Percentiles rank a stretch among this genome's conserved stretches.
Conservation (phyloP, 2,329 filamentous ascomycete species). For the Kalaharituber pfeilii region DNA sequence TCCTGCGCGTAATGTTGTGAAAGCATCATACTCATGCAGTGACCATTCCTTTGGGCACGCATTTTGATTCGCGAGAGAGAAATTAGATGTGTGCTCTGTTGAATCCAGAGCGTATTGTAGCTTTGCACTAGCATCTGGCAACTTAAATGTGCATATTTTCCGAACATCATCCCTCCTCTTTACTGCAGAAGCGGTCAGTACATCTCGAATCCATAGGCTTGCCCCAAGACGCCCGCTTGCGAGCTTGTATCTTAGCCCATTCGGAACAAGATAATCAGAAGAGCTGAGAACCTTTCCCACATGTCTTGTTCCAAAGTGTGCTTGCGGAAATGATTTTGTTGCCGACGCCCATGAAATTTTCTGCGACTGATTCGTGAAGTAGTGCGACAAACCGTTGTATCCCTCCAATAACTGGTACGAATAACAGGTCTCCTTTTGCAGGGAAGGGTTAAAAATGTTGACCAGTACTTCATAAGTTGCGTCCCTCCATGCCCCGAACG, state of each 20-base stretch:
- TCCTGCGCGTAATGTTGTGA: constrained; percentile 35
- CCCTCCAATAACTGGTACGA: too few relatives aligned
- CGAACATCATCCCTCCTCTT: not conserved
- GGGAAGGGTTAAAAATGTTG: not conserved
- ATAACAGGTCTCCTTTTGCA: too few relatives aligned
- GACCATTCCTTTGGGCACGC: constrained; percentile 34
- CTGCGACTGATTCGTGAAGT: not conserved
- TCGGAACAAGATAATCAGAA: not conserved
- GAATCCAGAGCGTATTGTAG: constrained; percentile 21
- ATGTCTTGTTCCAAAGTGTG: not conserved
- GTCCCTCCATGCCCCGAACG: not conserved
- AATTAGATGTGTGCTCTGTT: constrained; percentile 31
- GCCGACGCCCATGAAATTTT: not conserved
- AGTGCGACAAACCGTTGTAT: not conserved
- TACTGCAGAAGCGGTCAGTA: not conserved
- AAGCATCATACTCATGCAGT: constrained; percentile 37
- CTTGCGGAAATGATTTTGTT: not conserved
- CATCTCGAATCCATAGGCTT: not conserved
- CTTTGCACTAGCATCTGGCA: constrained; percentile 10
- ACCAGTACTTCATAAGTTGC: not conserved
- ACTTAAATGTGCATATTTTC: not conserved
- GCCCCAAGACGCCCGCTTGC: too few relatives aligned
- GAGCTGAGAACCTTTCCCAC: not conserved
- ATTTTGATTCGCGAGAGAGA: constrained; percentile 34
- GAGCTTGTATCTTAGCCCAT: not conserved